Evolutionary conservation across 306 rosid species (phyloP).

Genomic region (Lablab purpureus): DNA sequence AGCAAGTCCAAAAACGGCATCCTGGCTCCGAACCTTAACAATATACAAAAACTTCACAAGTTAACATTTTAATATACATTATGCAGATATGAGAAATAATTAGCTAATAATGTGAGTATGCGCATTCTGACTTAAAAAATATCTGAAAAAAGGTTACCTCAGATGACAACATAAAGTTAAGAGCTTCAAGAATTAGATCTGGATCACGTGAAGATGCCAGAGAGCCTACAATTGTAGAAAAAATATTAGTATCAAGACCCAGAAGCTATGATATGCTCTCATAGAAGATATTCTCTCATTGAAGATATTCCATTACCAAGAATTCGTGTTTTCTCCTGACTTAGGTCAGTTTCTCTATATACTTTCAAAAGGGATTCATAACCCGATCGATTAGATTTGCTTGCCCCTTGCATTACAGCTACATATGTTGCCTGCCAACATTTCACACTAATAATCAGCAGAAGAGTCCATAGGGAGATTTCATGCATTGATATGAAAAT

Average conservation of each 20-base stretch:
- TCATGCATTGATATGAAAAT: slow-evolving; percentile 28
- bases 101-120: slow-evolving; percentile 9
- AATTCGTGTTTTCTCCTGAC: slow-evolving; percentile 94
- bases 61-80: slow-evolving; percentile 42
- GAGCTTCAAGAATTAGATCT: slow-evolving; percentile 57
- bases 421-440: slow-evolving; percentile 82
- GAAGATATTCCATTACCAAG: slow-evolving; percentile 59
- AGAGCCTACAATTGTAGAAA: slow-evolving; percentile 51
- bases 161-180: slow-evolving; percentile 57
- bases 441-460: slow-evolving; percentile 47
- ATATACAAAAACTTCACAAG: slow-evolving; percentile 9
- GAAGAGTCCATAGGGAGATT: slow-evolving; percentile 26
- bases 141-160: slow-evolving; percentile 53
- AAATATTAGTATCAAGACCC: slow-evolving; percentile 33
- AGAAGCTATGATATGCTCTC: slow-evolving; percentile 13
- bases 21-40: slow-evolving; percentile 87
- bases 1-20: slow-evolving; percentile 74
- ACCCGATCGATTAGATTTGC: slow-evolving; percentile 60
- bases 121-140: slow-evolving; percentile 30
- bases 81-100: not conserved
- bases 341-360: slow-evolving; percentile 82
- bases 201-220: slow-evolving; percentile 57
- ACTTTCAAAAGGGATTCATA: slow-evolving; percentile 82
- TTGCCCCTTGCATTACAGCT: slow-evolving; percentile 78
- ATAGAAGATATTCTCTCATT: not conserved